phyloP scores from a whole-genome alignment of 352 stramenopile genomes.

The Globisporangium iwayamae region DNA sequence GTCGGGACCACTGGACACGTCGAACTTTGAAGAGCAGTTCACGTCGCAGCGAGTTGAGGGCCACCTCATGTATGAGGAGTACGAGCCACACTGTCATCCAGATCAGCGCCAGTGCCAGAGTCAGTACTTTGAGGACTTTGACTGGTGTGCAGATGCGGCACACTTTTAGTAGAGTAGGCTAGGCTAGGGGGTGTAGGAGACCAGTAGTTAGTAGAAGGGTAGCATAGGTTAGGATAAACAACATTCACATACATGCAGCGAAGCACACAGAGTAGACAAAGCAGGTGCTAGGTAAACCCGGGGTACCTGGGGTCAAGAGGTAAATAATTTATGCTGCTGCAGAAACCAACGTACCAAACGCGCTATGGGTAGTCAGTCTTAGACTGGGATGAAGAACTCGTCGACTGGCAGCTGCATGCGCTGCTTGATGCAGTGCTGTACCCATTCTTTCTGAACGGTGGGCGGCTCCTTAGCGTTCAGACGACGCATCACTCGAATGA shows the following conservation, averaged over 20 bases:
- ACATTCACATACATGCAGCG: not conserved
- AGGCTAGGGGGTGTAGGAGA: not conserved
- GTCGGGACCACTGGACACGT: conserved; percentile 46
- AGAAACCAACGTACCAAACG: not conserved
- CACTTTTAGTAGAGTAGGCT: conserved; percentile 27
- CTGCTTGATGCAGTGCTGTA: conserved; percentile 43
- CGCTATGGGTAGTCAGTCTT: conserved; percentile 3
- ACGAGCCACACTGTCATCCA: conserved; percentile 23
- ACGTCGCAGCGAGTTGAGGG: conserved; percentile 64
- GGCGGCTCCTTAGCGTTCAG: conserved; percentile 41
- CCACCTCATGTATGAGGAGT: conserved; percentile 56
- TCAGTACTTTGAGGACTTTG: conserved; percentile 64
- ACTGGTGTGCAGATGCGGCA: conserved; percentile 61
- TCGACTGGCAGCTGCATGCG: conserved; percentile 48
- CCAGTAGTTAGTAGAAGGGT: not conserved
- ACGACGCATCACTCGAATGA: conserved; percentile 48
- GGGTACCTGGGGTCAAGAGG: not conserved
- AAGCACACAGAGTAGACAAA: conserved; percentile 2
- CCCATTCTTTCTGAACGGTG: conserved; percentile 59
- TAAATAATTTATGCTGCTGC: conserved; percentile 41
- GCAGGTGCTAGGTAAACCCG: not conserved
- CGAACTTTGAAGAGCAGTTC: conserved; percentile 75
- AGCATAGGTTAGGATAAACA: not conserved
- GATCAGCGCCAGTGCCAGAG: conserved; percentile 21
- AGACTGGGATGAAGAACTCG: conserved; percentile 54